Evolutionary conservation across 441 rosid genomes (phyloP).

Genomic region (Croton laevigatus): DNA sequence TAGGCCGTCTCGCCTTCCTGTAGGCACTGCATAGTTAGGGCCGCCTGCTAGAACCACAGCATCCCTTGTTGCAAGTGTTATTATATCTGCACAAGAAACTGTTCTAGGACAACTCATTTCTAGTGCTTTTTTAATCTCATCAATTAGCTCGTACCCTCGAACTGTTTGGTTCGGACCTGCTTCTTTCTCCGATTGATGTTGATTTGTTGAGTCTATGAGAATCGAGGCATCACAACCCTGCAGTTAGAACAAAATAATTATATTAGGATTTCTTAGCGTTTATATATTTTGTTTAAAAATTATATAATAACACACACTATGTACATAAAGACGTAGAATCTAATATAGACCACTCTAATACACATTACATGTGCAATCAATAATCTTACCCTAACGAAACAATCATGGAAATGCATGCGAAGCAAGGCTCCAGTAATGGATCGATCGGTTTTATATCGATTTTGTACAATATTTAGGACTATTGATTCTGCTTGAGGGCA

Average conservation of each 20-base stretch:
- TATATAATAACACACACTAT: too few species aligned
- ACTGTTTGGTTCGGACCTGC: conserved; percentile 52
- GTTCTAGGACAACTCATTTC: conserved; percentile 52
- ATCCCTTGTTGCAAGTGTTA: conserved; percentile 63
- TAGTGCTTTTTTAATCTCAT: conserved; percentile 45
- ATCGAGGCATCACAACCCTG: conserved; percentile 81
- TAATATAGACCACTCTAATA: too few species aligned
- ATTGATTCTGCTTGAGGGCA: conserved; percentile 66
- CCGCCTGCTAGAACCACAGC: conserved; percentile 54
- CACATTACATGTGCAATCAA: neutral
- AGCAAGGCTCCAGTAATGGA: conserved; percentile 65
- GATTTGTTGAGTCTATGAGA: conserved; percentile 47
- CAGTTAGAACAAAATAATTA: neutral
- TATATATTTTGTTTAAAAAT: too few species aligned
- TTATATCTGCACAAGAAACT: conserved; percentile 66
- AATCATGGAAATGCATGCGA: conserved; percentile 83
- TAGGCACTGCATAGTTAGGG: conserved; percentile 43
- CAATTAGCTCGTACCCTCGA: conserved; percentile 55
- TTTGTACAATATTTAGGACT: conserved; percentile 35
- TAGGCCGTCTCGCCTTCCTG: conserved; percentile 64
- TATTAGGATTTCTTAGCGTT: too few species aligned
- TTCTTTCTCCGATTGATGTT: conserved; percentile 39
- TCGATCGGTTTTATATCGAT: conserved; percentile 33
- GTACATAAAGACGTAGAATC: too few species aligned
- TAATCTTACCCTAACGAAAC: conserved; percentile 57